Base-by-base conservation (phyloP, 2,329 filamentous ascomycete genomes). In the Colletotrichum somersetense region DNA sequence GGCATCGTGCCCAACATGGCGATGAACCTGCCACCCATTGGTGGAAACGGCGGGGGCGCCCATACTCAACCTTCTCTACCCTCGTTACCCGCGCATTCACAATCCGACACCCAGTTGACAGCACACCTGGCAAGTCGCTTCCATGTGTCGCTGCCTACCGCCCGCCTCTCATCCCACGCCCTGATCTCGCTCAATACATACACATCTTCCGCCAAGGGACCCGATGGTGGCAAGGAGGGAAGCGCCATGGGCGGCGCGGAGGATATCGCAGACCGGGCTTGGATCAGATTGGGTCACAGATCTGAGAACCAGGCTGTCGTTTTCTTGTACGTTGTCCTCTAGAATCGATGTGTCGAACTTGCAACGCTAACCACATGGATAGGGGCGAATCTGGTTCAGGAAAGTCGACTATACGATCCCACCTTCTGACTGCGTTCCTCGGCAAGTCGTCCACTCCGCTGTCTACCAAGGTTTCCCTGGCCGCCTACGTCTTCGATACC, bases 351-450 rank as follows among this genome's bases (percentile, higher is more conserved):
- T 23, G 26, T 20, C n/a, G 35, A 12, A 20, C 40, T 42, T 16
- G 14, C 52, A 61, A 10, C 40, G 23, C 48, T 69, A 42, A 65
- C 55, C 63, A 38, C 33, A 12, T 59, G 57, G 74, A 62, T 75
- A 98, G 95, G 75, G 96, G 96, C 82, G 96, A 99, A 88, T 97
- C 95, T 69, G 96, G 96, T 57, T 92, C 96, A 42, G 96, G 96
- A 77, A 99, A 99, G 85, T 98, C 96, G 0, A 99, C 96, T 0
- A 87, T 98, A 78, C 92, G 96, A 74, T 93, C 94, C 55, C 96
- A 98, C 81, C 86, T 98, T 66, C 86, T 99, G 57, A 92, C 95
- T 33, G 90, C 95, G 1, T 88, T 99, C 65, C 89, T 99, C 40
- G 92, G 92, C 77, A 97, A 95, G 81, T 96, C 95, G 2, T 95